These are phyloP conservation scores for Colletotrichum somersetense DNA, from an alignment of 2,329 filamentous ascomycete species.

Conservation along the genomic window DNA sequence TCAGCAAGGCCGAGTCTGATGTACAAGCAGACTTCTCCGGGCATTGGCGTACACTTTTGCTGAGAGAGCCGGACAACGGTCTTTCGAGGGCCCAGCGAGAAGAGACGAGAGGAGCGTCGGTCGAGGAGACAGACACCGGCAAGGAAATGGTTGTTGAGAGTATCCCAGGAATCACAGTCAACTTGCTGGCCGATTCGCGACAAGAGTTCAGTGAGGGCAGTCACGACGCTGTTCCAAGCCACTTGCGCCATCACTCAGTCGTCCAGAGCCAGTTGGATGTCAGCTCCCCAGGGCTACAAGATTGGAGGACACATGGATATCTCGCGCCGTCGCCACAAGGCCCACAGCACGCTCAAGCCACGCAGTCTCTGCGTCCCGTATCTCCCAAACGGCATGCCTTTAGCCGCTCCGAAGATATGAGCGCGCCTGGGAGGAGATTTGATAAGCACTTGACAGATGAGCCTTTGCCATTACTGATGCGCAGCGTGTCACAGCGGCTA, in stretches of 20 bases:
- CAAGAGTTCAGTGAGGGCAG: background rate
- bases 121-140: slow-evolving; percentile 14
- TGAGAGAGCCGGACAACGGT: background rate
- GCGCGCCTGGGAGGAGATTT: too few species aligned
- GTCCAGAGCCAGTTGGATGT: background rate
- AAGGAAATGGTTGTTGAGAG: slow-evolving; percentile 7
- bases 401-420: too few species aligned
- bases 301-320: too few species aligned
- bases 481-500: background rate
- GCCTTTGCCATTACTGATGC: background rate
- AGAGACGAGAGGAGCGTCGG: background rate
- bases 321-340: too few species aligned
- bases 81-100: background rate
- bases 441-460: too few species aligned
- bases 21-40: background rate
- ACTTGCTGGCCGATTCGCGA: background rate
- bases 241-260: too few species aligned
- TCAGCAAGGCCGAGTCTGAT: background rate
- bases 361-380: too few species aligned
- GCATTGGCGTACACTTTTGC: background rate
- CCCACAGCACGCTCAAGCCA: too few species aligned
- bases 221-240: too few species aligned
- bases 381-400: too few species aligned
- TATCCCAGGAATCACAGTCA: background rate
- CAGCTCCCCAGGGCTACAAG: background rate